Evolutionary conservation across 2,329 filamentous ascomycete species (phyloP).

Genomic region (Rhynchosporium agropyri): DNA sequence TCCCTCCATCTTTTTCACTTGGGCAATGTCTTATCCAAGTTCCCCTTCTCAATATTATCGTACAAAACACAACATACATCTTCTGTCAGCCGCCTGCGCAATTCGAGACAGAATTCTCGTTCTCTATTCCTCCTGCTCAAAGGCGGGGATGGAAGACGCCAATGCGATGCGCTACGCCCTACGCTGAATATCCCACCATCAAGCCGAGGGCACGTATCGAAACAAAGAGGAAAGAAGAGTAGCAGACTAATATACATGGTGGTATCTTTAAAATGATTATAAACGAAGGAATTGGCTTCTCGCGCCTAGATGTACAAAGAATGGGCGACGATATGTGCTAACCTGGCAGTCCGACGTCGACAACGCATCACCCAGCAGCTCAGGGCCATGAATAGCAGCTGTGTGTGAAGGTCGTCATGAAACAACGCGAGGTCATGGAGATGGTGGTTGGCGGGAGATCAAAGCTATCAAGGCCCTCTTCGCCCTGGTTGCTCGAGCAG

Average conservation of each 20-base stretch:
- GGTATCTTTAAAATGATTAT: slow-evolving; percentile 32
- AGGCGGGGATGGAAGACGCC: slow-evolving; percentile 17
- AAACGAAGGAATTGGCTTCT: slow-evolving; percentile 19
- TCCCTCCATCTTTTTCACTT: background rate
- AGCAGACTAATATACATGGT: slow-evolving; percentile 34
- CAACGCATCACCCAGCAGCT: background rate
- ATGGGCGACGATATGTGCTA: slow-evolving; percentile 17
- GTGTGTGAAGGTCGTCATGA: background rate
- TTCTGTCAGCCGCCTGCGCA: slow-evolving; percentile 14
- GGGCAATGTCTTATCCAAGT: background rate
- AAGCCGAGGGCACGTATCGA: background rate
- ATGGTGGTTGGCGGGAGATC: background rate
- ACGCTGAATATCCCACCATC: slow-evolving; percentile 17
- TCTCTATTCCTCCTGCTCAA: background rate
- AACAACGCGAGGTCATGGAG: background rate
- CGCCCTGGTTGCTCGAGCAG: slow-evolving; percentile 58
- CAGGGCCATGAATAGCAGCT: background rate
- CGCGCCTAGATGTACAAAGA: slow-evolving; percentile 33
- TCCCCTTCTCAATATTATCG: slow-evolving; percentile 7
- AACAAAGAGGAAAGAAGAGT: slow-evolving; percentile 10
- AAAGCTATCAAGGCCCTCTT: slow-evolving; percentile 20
- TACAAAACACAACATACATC: slow-evolving; percentile 22
- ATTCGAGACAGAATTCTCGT: slow-evolving; percentile 8
- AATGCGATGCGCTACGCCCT: slow-evolving; percentile 22
- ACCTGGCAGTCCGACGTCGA: background rate